These are phyloP conservation scores for Sisymbrium altissimum DNA, from an alignment of 345 rosid genomes.

Conservation along the genomic window DNA sequence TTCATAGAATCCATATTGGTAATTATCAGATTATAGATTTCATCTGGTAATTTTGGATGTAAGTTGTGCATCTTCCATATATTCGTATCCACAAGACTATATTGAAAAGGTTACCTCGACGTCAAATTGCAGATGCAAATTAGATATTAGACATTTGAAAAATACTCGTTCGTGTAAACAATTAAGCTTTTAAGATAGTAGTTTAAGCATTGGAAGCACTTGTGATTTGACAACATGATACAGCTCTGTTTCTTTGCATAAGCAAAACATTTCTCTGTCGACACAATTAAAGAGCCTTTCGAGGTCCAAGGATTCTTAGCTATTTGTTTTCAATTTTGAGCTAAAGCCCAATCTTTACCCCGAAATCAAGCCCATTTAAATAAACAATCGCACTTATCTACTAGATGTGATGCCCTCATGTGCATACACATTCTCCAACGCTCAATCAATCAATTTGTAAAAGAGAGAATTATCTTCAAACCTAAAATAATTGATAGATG, in stretches of 20 bases:
- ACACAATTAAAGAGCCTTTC: neutral
- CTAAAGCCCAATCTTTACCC: neutral
- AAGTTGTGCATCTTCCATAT: neutral
- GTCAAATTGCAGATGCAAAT: neutral
- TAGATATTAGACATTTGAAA: neutral
- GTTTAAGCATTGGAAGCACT: neutral
- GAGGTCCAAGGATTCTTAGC: neutral
- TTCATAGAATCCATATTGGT: neutral
- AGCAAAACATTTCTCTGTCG: neutral
- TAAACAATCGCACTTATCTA: neutral
- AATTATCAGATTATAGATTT: neutral
- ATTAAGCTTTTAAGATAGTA: neutral
- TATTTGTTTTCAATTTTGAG: neutral
- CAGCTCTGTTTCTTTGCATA: neutral
- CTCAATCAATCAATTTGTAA: neutral
- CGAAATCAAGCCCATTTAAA: neutral
- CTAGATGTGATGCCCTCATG: neutral
- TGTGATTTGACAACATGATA: neutral
- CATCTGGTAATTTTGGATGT: neutral
- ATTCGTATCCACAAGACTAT: no score
- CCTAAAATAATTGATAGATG: neutral
- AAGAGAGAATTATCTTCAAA: conserved; percentile 5
- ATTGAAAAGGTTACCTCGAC: neutral
- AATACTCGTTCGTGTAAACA: neutral
- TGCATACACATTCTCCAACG: conserved; percentile 21